Evolutionary conservation across 1,139 yeast species (phyloP), one percentile per base, ranked within the genome.

Genomic region (Yamadazyma atlantica): DNA sequence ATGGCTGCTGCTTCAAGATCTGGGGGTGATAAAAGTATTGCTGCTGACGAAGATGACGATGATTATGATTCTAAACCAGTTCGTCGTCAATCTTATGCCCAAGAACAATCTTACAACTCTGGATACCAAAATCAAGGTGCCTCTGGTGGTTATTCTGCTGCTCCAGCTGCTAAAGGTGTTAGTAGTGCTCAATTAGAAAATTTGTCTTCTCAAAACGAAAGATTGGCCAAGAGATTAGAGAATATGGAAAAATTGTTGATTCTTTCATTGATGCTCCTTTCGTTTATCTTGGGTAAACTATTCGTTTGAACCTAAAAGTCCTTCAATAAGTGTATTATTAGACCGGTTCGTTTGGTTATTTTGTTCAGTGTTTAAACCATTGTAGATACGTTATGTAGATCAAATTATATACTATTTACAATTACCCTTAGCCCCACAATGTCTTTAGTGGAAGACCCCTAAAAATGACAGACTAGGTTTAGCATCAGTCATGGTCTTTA

Each of bases 231-330:
- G 42, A 49, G 46, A 28, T 31, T 49, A n/a, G 53, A 49, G n/a
- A 49, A 40, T 27, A 30, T 48, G 15, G 52, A 49, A 29, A 48
- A 40, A 31, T 38, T 46, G 29, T 25, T 45, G 37, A 40, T 49
- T 32, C 30, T 49, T 29, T 41, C 50, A 7, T 49, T 48, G 33
- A 45, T 49, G 49, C 40, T 49, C 29, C 48, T 48, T 37, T 46
- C 51, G 4, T 49, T 49, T 32, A 46, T 49, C 35, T 46, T 49
- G 35, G 53, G 53, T 22, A 48, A 45, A 21, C 44, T 41, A 14
- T 38, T 48, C 44, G 51, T 48, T 28, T 48, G 34, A 21, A 15
- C 47, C 29, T 48, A 33, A 24, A 18, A 14, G n/a, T 26, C 15
- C n/a, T 11, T n/a, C 13, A 12, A 12, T 26, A 11, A 29, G 3